Evolutionary conservation across 129 eudicot species (phyloP).

Genomic region (Gnaphalium uliginosum): DNA sequence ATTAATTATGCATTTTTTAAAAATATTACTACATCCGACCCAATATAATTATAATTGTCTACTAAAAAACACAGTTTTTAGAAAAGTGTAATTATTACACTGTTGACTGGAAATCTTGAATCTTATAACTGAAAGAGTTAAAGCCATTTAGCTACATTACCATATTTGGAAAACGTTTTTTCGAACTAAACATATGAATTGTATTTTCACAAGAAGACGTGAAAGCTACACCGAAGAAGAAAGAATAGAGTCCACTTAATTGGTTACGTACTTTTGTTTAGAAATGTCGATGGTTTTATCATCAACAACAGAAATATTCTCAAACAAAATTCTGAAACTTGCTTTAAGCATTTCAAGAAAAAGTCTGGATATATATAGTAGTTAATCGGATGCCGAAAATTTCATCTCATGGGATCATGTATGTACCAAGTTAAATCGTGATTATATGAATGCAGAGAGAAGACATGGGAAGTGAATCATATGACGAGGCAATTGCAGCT

Average conservation of each 20-base stretch:
- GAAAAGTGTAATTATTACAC: neutral
- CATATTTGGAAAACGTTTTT: neutral
- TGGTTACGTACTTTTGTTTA: neutral
- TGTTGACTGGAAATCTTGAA: neutral
- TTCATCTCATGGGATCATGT: neutral
- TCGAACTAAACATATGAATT: neutral
- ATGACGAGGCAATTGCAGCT: slow-evolving; percentile 85
- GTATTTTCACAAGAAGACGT: neutral
- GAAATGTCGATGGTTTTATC: neutral
- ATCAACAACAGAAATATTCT: neutral
- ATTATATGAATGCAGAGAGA: slow-evolving; percentile 54
- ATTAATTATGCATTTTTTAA: neutral
- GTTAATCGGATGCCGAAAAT: too few relatives aligned
- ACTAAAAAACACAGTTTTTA: neutral
- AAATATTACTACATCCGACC: neutral
- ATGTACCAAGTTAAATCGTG: neutral
- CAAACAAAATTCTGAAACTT: slow-evolving; percentile 5
- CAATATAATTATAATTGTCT: neutral
- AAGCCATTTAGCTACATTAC: neutral
- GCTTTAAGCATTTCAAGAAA: slow-evolving; percentile 1
- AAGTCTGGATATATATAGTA: neutral
- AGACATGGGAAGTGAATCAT: slow-evolving; percentile 76
- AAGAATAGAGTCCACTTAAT: neutral
- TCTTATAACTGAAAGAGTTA: neutral
- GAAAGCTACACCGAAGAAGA: neutral